phyloP scores from a whole-genome alignment of 768 basidiomycete species.

The Trametes elegans region DNA sequence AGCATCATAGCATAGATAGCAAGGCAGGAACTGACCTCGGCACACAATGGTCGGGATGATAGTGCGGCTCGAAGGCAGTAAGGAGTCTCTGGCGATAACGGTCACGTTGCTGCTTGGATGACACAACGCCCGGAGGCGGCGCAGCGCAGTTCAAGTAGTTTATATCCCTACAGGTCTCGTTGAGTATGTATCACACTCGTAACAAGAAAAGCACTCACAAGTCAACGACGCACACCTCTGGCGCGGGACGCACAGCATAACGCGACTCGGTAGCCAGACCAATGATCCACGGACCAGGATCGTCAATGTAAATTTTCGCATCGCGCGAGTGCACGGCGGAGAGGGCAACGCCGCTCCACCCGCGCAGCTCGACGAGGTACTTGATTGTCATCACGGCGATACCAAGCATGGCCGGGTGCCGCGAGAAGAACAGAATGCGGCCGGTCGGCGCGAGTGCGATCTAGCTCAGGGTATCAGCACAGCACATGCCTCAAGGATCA shows the following conservation, averaged over 20 bases:
- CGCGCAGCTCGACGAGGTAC: slow-evolving; percentile 89
- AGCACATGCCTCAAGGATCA: neutral
- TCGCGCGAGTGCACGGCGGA: slow-evolving; percentile 85
- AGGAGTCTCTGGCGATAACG: slow-evolving; percentile 73
- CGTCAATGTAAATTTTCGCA: slow-evolving; percentile 90
- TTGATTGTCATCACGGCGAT: slow-evolving; percentile 88
- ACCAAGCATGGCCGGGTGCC: slow-evolving; percentile 90
- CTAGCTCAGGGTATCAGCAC: slow-evolving; percentile 34
- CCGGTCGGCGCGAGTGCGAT: slow-evolving; percentile 87
- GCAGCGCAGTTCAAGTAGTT: slow-evolving; percentile 67
- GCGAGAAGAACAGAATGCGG: slow-evolving; percentile 81
- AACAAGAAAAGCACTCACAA: slow-evolving; percentile 44
- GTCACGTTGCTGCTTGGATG: slow-evolving; percentile 76
- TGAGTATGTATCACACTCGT: neutral
- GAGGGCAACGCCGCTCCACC: slow-evolving; percentile 89
- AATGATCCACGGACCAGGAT: slow-evolving; percentile 96
- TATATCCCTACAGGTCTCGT: slow-evolving; percentile 24
- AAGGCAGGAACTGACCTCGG: slow-evolving; percentile 50
- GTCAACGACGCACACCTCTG: slow-evolving; percentile 77
- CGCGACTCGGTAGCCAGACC: slow-evolving; percentile 85
- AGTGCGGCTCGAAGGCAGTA: slow-evolving; percentile 79
- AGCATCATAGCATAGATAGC: neutral
- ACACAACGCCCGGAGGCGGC: slow-evolving; percentile 73
- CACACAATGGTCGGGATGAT: slow-evolving; percentile 85
- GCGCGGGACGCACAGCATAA: slow-evolving; percentile 67